Percentiles rank a stretch among this genome's conserved stretches.
phyloP scores from a whole-genome alignment of 768 basidiomycete species.

The Pulveroboletus sp. region DNA sequence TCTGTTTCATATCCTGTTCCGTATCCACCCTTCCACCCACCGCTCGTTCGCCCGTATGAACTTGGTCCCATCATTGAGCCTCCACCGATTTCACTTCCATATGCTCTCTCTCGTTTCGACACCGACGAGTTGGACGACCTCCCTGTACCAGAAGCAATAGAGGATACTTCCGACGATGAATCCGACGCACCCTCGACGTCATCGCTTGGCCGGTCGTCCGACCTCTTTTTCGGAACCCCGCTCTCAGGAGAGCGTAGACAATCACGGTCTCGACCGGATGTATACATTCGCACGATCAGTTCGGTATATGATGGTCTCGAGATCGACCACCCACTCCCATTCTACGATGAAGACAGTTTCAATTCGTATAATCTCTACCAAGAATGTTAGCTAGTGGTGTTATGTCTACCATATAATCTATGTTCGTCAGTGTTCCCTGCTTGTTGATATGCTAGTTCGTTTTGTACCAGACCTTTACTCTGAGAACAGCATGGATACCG shows the following conservation, averaged over 20 bases:
- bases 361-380: slow-evolving; percentile 52
- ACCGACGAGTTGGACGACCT: slow-evolving; percentile 64
- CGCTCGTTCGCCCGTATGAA: slow-evolving; percentile 51
- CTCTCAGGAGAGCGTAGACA: slow-evolving; percentile 49
- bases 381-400: slow-evolving; percentile 65
- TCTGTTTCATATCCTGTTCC: slow-evolving; percentile 58
- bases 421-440: slow-evolving; percentile 15
- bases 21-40: slow-evolving; percentile 60
- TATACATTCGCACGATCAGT: slow-evolving; percentile 59
- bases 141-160: slow-evolving; percentile 75
- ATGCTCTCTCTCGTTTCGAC: slow-evolving; percentile 61
- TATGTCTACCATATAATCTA: slow-evolving; percentile 30
- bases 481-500: not conserved
- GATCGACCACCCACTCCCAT: slow-evolving; percentile 70
- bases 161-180: slow-evolving; percentile 83
- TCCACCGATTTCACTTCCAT: slow-evolving; percentile 38
- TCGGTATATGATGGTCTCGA: slow-evolving; percentile 62
- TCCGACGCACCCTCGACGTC: slow-evolving; percentile 67
- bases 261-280: slow-evolving; percentile 47
- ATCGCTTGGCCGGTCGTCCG: slow-evolving; percentile 55
- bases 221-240: slow-evolving; percentile 48
- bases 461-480: slow-evolving; percentile 25
- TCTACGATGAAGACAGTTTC: slow-evolving; percentile 48
- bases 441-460: slow-evolving; percentile 28
- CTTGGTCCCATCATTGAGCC: slow-evolving; percentile 42